Base-by-base conservation (phyloP, 2,329 filamentous ascomycete species). In the Paramyrothecium sp. region DNA sequence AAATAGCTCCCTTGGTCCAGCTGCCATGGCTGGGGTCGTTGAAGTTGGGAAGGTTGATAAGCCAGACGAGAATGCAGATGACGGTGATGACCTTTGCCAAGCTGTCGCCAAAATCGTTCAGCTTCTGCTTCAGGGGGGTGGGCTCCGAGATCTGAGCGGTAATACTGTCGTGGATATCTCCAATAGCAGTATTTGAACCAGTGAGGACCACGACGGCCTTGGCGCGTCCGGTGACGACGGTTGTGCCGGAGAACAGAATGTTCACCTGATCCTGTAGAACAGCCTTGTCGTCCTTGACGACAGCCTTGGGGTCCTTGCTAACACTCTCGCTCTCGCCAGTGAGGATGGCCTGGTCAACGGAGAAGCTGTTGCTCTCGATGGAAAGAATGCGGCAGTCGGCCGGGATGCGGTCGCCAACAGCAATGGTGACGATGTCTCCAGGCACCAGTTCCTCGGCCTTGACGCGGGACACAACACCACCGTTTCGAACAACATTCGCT, bases 261-360 rank as follows among this genome's bases (percentile, higher is more conserved):
- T 99, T 99, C 78, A 90, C 79, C 79, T 98, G 95, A 72, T 99
- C 95, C 78, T 99, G 95, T 78, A 97, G 92, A 65, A 99, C 96
- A 49, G 94, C 93, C 75, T 90, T 88, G 50, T 83, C 78, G 70
- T 98, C 95, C 65, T 84, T 80, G 63, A 98, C 80, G 4, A 86
- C 76, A 7, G 83, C 80, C 3, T 72, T 72, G 53, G 83, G 84
- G 67, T 94, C 91, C 78, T 99, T 99, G 71, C 88, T 85, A 54
- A 99, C 94, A 73, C 94, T 98, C 78, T 98, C 93, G 72, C 94
- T 97, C 79, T 99, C 95, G 68, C 95, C 95, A 1, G 95, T 99
- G 69, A 99, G 81, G 70, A 99, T 94, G 57, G 95, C 95, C 78
- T 99, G 95, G 76, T 99, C 96, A 59, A 99, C 88, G 38, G 90